A percentile compares a stretch with the other conserved stretches of the same genome.
Conservation (phyloP, 495 filamentous ascomycete species). For the Xylaria castorea region DNA sequence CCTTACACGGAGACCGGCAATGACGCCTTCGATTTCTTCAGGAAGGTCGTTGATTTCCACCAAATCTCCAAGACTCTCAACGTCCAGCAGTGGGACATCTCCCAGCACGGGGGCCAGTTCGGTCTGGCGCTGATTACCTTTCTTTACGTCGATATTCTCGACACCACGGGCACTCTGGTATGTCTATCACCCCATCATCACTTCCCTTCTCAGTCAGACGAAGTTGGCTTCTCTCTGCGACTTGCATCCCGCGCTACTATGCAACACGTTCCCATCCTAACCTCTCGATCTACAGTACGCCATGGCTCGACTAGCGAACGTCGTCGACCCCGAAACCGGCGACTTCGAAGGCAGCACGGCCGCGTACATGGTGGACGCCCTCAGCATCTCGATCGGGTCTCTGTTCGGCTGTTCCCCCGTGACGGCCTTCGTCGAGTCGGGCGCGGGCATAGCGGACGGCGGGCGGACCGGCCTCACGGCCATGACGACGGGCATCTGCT, state of each 20-base stretch:
- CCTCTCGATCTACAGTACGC: slow-evolving; percentile 57
- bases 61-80: slow-evolving; percentile 68
- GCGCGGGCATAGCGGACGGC: slow-evolving; percentile 84
- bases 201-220: background rate
- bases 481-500: slow-evolving; percentile 76
- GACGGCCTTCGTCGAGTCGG: slow-evolving; percentile 83
- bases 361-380: slow-evolving; percentile 80
- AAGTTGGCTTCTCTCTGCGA: background rate
- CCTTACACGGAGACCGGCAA: slow-evolving; percentile 71
- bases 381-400: slow-evolving; percentile 77
- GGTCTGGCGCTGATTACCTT: slow-evolving; percentile 82
- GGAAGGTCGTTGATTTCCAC: slow-evolving; percentile 80
- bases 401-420: slow-evolving; percentile 77
- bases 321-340: slow-evolving; percentile 73
- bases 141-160: slow-evolving; percentile 84
- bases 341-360: slow-evolving; percentile 82
- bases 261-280: slow-evolving; percentile 23
- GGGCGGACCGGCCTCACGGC: slow-evolving; percentile 83
- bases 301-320: slow-evolving; percentile 78
- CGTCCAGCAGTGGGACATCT: slow-evolving; percentile 73
- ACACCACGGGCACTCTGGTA: slow-evolving; percentile 72
- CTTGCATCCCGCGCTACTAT: background rate
- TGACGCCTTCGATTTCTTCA: slow-evolving; percentile 79
- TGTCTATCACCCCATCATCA: background rate
- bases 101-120: slow-evolving; percentile 68